Evolutionary conservation across 257 asterid genomes (phyloP).

Genomic region (Nemophila menziesii): DNA sequence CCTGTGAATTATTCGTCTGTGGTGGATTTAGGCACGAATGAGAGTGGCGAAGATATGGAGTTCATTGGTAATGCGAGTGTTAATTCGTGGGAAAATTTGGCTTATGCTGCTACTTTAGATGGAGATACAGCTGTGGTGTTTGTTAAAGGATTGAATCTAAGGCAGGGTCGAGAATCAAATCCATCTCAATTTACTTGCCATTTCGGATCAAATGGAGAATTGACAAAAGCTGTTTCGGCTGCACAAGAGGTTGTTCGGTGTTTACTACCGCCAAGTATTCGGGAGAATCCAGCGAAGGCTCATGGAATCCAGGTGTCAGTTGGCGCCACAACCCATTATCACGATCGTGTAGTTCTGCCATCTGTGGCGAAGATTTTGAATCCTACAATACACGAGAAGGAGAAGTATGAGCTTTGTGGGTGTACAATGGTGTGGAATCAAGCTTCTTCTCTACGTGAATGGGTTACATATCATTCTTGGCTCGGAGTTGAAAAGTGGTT

Average conservation of each 20-base stretch:
- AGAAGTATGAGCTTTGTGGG: constrained; percentile 58
- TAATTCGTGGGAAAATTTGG: constrained; percentile 58
- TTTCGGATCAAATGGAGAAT: constrained; percentile 43
- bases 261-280: constrained; percentile 42
- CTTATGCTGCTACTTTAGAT: constrained; percentile 65
- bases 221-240: constrained; percentile 53
- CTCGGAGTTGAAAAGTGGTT: constrained; percentile 93
- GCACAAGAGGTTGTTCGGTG: constrained; percentile 95
- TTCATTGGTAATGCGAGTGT: constrained; percentile 25
- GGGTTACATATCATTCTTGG: constrained; percentile 83
- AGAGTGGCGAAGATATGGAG: constrained; percentile 11
- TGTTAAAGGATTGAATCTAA: constrained; percentile 82
- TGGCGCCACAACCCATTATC: constrained; percentile 28
- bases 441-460: constrained; percentile 62
- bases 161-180: constrained; percentile 53
- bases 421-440: constrained; percentile 99
- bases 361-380: constrained; percentile 62
- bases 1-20: constrained; percentile 36
- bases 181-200: constrained; percentile 68
- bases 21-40: constrained; percentile 29
- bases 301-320: constrained; percentile 49
- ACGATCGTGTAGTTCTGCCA: constrained; percentile 38
- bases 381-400: constrained; percentile 4
- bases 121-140: constrained; percentile 56
- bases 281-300: constrained; percentile 28